A percentile compares a stretch with the other conserved stretches of the same genome.
phyloP scores from a whole-genome alignment of 345 rosid genomes.

The Pseudoturritis turrita region DNA sequence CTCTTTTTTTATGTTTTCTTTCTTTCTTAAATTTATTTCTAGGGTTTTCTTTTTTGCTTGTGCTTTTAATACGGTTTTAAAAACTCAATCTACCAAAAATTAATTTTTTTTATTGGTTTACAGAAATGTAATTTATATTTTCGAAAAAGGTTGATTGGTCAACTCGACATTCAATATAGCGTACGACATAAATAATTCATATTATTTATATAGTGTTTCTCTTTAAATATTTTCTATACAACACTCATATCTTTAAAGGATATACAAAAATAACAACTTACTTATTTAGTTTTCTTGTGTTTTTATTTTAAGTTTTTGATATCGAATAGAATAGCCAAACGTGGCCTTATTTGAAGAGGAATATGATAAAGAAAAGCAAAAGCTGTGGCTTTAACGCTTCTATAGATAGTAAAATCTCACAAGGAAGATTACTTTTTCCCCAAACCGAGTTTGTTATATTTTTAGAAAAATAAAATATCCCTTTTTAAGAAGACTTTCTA shows the following conservation, averaged over 20 bases:
- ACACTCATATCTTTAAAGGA: neutral
- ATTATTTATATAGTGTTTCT: neutral
- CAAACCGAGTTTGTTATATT: neutral
- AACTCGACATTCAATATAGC: neutral
- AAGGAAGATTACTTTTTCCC: neutral
- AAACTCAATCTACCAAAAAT: neutral
- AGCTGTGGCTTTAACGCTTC: constrained; percentile 11
- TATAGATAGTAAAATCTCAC: constrained; percentile 10
- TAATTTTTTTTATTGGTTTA: neutral
- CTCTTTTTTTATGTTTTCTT: neutral
- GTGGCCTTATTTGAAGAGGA: neutral
- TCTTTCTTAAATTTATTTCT: neutral
- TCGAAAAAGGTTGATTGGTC: neutral
- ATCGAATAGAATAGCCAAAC: neutral
- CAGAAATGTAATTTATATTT: neutral
- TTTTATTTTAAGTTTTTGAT: neutral
- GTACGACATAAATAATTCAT: neutral
- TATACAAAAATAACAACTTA: neutral
- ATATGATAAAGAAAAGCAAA: constrained; percentile 5
- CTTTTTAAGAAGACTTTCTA: neutral
- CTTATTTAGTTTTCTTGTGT: neutral
- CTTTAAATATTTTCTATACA: neutral
- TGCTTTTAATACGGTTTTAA: constrained; percentile 13
- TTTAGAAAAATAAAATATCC: neutral
- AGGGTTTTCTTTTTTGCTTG: constrained; percentile 7